Conservation (phyloP, 1,284 basidiomycete genomes). For the Ceratobasidium sp. region DNA sequence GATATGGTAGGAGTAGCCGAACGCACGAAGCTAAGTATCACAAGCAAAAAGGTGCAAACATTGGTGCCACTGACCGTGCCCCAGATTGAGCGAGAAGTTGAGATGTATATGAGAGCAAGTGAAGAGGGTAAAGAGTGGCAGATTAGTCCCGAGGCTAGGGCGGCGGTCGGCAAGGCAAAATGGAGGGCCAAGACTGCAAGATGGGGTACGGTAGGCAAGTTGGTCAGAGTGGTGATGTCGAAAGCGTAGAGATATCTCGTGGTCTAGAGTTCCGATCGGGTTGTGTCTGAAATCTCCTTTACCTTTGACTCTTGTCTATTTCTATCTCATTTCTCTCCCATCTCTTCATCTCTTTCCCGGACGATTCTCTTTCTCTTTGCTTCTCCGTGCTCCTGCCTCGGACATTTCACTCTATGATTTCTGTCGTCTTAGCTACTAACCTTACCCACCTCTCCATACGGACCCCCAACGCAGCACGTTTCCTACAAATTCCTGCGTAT, state of each 20-base stretch:
- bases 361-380: too few species aligned
- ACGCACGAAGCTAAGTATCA: not conserved
- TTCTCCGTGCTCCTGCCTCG: too few species aligned
- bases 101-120: constrained; percentile 6
- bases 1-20: not conserved
- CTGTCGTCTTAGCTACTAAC: too few species aligned
- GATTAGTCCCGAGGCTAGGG: not conserved
- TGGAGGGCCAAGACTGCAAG: constrained; percentile 3
- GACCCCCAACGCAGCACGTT: too few species aligned
- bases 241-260: not conserved
- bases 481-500: too few species aligned
- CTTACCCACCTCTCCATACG: too few species aligned
- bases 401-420: too few species aligned
- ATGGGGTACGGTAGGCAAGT: not conserved
- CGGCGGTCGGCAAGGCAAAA: not conserved
- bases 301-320: too few species aligned
- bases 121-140: not conserved
- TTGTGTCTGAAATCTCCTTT: too few species aligned
- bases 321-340: too few species aligned
- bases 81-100: constrained; percentile 1
- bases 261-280: too few species aligned
- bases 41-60: constrained; percentile 5
- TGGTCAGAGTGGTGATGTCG: not conserved
- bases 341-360: too few species aligned
- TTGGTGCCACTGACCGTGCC: constrained; percentile 25